A percentile compares a stretch with the other conserved stretches of the same genome.
phyloP scores from a whole-genome alignment of 2,329 filamentous ascomycete genomes.

The Domatiomyces globalis region DNA sequence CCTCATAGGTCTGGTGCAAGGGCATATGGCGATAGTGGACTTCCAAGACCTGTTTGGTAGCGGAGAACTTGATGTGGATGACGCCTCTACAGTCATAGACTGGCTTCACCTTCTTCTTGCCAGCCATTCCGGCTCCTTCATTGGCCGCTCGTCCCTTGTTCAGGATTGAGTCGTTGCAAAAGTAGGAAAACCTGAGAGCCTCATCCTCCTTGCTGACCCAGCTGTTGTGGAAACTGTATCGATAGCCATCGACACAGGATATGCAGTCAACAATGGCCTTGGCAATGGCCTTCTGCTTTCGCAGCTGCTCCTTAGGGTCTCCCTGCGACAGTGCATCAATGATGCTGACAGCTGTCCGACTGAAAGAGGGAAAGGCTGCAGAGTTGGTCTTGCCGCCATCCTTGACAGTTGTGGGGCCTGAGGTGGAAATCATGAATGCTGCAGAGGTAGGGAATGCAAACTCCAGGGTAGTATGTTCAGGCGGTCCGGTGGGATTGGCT shows the following conservation, averaged over 20 bases:
- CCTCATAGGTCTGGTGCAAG: conserved; percentile 15
- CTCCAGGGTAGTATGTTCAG: conserved; percentile 16
- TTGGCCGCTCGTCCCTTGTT: conserved; percentile 17
- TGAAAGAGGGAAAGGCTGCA: conserved; percentile 9
- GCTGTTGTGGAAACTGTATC: conserved; percentile 17
- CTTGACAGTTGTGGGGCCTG: conserved; percentile 1
- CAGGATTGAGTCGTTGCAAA: conserved; percentile 15
- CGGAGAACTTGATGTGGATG: conserved; percentile 16
- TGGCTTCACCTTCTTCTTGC: conserved; percentile 12
- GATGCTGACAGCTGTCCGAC: conserved; percentile 13
- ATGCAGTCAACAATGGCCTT: conserved; percentile 12
- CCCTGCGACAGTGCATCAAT: conserved; percentile 11
- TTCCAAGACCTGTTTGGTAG: conserved; percentile 15
- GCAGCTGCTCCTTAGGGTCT: conserved; percentile 11
- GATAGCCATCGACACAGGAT: conserved; percentile 11
- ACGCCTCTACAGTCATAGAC: conserved; percentile 15
- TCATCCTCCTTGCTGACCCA: conserved; percentile 17
- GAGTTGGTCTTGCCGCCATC: conserved; percentile 3
- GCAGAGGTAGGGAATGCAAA: conserved; percentile 14
- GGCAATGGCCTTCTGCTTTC: conserved; percentile 13
- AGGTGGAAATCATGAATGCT: conserved; percentile 12
- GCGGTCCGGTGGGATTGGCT: conserved; percentile 8
- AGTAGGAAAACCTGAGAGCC: conserved; percentile 16
- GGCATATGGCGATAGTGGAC: conserved; percentile 16
- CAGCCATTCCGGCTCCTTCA: conserved; percentile 8